phyloP scores from a whole-genome alignment of 306 rosid species.

The Ochetophila trinervis region DNA sequence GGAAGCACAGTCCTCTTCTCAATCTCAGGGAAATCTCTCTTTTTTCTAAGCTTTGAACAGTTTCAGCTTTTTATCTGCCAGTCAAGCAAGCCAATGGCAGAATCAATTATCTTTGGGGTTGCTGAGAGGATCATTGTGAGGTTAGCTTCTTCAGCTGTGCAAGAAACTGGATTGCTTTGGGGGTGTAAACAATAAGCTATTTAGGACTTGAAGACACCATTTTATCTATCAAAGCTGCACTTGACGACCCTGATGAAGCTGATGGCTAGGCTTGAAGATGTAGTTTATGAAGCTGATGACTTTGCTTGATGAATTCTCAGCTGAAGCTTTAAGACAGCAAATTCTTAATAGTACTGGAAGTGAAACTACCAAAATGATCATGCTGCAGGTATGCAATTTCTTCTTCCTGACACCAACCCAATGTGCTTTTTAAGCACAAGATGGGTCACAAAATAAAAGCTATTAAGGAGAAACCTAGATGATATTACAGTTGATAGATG shows the following conservation, averaged over 20 bases:
- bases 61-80: no score
- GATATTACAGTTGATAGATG: background rate
- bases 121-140: background rate
- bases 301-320: conserved; percentile 1
- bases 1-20: no score
- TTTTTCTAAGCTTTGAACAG: no score
- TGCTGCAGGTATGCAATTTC: conserved; percentile 8
- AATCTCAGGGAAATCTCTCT: no score
- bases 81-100: background rate
- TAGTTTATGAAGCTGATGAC: background rate
- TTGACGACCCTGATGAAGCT: background rate
- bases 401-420: background rate
- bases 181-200: no score
- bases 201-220: background rate
- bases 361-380: background rate
- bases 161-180: background rate
- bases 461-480: background rate
- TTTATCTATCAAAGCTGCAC: background rate
- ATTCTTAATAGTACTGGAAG: background rate
- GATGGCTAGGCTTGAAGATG: conserved; percentile 1
- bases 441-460: background rate
- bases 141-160: background rate
- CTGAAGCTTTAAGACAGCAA: background rate
- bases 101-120: background rate
- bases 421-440: conserved; percentile 1